A percentile compares a stretch with the other conserved stretches of the same genome.
Conservation (phyloP, 768 basidiomycete genomes). For the Pulveroboletus sp. region DNA sequence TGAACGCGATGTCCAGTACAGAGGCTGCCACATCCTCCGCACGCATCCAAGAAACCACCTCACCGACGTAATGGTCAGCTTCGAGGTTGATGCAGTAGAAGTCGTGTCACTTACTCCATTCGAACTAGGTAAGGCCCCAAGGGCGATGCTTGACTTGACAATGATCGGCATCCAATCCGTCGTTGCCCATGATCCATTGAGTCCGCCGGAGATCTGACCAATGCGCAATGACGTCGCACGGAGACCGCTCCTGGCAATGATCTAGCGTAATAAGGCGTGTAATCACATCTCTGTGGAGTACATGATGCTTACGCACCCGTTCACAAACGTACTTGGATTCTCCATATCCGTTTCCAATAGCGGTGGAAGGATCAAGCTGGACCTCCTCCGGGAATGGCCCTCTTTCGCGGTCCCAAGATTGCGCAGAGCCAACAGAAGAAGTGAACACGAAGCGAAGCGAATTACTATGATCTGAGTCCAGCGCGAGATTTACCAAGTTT, state of each 20-base stretch:
- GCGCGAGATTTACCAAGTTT: conserved; percentile 30
- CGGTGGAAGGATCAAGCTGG: conserved; percentile 21
- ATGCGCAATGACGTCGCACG: conserved; percentile 26
- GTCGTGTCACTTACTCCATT: conserved; percentile 27
- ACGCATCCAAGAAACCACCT: conserved; percentile 35
- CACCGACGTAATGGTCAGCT: neutral
- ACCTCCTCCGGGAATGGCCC: conserved; percentile 29
- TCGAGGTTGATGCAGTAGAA: neutral
- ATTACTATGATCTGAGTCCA: conserved; percentile 22
- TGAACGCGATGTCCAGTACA: conserved; percentile 32
- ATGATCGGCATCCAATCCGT: conserved; percentile 34
- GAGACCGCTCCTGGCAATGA: conserved; percentile 25
- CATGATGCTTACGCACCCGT: conserved; percentile 22
- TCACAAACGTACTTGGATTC: conserved; percentile 37
- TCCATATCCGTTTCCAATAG: conserved; percentile 35
- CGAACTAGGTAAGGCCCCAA: conserved; percentile 29
- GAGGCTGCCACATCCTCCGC: conserved; percentile 32
- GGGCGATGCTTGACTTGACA: conserved; percentile 28
- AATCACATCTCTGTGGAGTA: neutral
- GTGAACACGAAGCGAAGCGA: conserved; percentile 24
- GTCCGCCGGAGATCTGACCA: conserved; percentile 32
- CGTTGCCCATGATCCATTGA: conserved; percentile 33
- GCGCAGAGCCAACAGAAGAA: conserved; percentile 19
- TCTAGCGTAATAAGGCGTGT: conserved; percentile 4
- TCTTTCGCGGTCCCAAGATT: conserved; percentile 20